Evolutionary conservation across 768 basidiomycete species (phyloP).

Genomic region (Leccinum obscurum): DNA sequence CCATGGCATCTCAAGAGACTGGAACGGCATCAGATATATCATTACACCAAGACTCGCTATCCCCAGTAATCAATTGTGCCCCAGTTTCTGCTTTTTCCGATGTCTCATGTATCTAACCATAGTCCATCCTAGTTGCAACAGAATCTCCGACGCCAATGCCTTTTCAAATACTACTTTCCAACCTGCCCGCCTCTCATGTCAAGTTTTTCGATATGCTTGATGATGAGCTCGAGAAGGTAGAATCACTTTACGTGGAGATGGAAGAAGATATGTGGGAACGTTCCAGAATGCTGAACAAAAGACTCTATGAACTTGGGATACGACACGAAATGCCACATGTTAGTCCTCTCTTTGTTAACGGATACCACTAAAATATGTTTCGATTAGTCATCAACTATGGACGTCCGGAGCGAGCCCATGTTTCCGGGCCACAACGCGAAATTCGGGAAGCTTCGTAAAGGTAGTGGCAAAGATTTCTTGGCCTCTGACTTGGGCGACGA

Average conservation of each 20-base stretch:
- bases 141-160: conserved; percentile 32
- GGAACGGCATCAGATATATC: background rate
- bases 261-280: conserved; percentile 60
- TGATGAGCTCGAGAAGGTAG: conserved; percentile 79
- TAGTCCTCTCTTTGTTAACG: conserved; percentile 16
- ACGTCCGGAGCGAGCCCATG: conserved; percentile 6
- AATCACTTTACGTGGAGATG: conserved; percentile 72
- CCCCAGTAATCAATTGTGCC: conserved; percentile 8
- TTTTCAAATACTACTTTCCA: conserved; percentile 48
- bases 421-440: background rate
- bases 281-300: conserved; percentile 52
- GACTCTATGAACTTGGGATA: conserved; percentile 70
- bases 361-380: background rate
- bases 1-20: conserved; percentile 8
- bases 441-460: background rate
- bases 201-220: conserved; percentile 78
- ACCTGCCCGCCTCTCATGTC: conserved; percentile 58
- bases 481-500: conserved; percentile 15
- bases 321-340: conserved; percentile 64
- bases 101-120: conserved; percentile 13
- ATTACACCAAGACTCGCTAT: conserved; percentile 1
- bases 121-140: background rate
- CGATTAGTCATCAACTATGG: conserved; percentile 13
- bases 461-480: background rate
- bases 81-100: conserved; percentile 17